Percentiles rank a stretch among this genome's conserved stretches.
These are phyloP conservation scores for Chaetomium fimeti DNA, from an alignment of 495 filamentous ascomycete genomes.

Conservation along the genomic window DNA sequence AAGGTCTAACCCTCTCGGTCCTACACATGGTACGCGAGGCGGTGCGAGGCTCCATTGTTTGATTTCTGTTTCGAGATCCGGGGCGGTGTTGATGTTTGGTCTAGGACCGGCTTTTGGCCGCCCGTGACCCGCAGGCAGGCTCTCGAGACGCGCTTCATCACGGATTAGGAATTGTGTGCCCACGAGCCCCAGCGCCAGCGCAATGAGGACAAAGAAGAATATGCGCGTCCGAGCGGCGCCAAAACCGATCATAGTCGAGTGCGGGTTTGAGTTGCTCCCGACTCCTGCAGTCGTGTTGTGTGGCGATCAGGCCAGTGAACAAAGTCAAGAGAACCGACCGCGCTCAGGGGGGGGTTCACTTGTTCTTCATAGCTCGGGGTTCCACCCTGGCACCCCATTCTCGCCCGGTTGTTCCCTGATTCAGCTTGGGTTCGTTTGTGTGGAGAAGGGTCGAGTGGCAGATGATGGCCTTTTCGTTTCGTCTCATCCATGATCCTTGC, in stretches of 20 bases:
- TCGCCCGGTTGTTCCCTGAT: too few relatives aligned
- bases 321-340: neutral
- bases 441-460: too few relatives aligned
- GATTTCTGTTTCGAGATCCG: neutral
- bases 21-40: neutral
- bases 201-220: neutral
- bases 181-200: neutral
- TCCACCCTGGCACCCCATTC: too few relatives aligned
- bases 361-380: too few relatives aligned
- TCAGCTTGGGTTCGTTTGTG: too few relatives aligned
- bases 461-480: too few relatives aligned
- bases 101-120: neutral
- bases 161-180: neutral
- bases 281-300: neutral
- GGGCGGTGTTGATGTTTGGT: neutral
- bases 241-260: neutral
- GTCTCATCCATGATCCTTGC: too few relatives aligned
- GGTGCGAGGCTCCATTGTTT: neutral
- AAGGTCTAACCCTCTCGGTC: neutral
- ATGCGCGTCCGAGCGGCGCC: neutral
- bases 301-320: neutral
- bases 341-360: neutral
- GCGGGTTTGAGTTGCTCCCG: neutral
- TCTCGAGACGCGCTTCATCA: conserved; percentile 5
- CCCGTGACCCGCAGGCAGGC: neutral